Percentiles rank a stretch among this genome's conserved stretches.
phyloP scores from a whole-genome alignment of 2,329 filamentous ascomycete species.

The Karstenula rhodostoma region DNA sequence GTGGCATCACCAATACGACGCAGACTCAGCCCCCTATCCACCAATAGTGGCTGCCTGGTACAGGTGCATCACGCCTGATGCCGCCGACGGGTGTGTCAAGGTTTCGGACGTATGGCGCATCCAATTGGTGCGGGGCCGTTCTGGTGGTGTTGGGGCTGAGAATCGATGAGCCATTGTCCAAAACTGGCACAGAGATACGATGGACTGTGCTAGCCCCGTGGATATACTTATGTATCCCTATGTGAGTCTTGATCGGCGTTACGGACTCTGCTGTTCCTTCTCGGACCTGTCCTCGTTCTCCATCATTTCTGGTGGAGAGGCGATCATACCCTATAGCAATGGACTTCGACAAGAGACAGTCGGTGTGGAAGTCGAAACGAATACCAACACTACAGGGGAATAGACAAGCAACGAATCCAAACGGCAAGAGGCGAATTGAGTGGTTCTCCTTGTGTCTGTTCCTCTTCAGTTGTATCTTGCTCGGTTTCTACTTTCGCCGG shows the following conservation, averaged over 20 bases:
- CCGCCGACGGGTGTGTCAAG: neutral
- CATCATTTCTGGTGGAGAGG: neutral
- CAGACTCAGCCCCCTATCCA: neutral
- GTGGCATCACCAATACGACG: neutral
- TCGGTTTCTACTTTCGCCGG: neutral
- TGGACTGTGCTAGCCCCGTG: conserved; percentile 1
- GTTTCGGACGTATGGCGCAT: neutral
- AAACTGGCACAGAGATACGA: conserved; percentile 14
- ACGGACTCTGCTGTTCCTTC: neutral
- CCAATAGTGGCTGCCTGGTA: neutral
- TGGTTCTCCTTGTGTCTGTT: neutral
- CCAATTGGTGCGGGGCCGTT: conserved; percentile 16
- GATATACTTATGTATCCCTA: conserved; percentile 1
- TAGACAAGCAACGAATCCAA: neutral
- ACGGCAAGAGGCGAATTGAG: neutral
- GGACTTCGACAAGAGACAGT: conserved; percentile 10
- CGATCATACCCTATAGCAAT: conserved; percentile 1
- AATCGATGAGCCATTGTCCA: conserved; percentile 20
- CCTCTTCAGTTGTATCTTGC: neutral
- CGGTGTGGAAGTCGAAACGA: conserved; percentile 15
- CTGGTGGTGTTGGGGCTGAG: conserved; percentile 18
- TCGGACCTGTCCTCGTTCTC: neutral
- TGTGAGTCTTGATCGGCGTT: neutral
- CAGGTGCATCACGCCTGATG: neutral
- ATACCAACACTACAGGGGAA: neutral